Conservation (phyloP, 164 flowering plant genomes). For the Vitis vinifera region DNA sequence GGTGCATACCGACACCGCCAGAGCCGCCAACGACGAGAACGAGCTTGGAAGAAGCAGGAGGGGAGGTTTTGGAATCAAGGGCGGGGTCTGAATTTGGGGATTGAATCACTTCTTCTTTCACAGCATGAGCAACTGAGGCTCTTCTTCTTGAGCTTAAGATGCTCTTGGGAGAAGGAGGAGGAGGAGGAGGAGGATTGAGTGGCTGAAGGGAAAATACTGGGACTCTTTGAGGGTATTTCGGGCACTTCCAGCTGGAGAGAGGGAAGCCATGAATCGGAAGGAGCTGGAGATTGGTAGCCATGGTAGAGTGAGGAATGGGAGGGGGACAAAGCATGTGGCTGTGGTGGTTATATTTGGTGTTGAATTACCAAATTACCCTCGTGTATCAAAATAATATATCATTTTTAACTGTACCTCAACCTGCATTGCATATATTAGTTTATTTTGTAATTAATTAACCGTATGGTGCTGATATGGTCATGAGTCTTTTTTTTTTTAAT, state of each 20-base stretch:
- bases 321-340: conserved; percentile 3
- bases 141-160: conserved; percentile 17
- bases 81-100: conserved; percentile 26
- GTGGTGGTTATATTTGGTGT: no score
- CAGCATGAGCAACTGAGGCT: conserved; percentile 28
- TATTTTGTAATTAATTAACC: no score
- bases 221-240: conserved; percentile 15
- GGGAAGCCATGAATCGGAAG: conserved; percentile 17
- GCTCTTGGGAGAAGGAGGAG: conserved; percentile 11
- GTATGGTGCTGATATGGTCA: no score
- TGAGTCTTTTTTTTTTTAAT: no score
- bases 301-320: conserved; percentile 13
- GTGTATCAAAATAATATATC: no score
- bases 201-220: conserved; percentile 20
- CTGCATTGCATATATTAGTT: no score
- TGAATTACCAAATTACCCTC: no score
- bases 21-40: conserved; percentile 93
- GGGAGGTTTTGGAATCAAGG: conserved; percentile 23
- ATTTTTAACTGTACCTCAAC: no score
- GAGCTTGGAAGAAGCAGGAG: conserved; percentile 60
- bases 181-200: conserved; percentile 8
- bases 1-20: conserved; percentile 82
- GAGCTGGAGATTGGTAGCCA: conserved; percentile 47
- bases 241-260: conserved; percentile 16
- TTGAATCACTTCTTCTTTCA: conserved; percentile 42